Conservation (phyloP, 345 rosid species). For the Moricandia arvensis region DNA sequence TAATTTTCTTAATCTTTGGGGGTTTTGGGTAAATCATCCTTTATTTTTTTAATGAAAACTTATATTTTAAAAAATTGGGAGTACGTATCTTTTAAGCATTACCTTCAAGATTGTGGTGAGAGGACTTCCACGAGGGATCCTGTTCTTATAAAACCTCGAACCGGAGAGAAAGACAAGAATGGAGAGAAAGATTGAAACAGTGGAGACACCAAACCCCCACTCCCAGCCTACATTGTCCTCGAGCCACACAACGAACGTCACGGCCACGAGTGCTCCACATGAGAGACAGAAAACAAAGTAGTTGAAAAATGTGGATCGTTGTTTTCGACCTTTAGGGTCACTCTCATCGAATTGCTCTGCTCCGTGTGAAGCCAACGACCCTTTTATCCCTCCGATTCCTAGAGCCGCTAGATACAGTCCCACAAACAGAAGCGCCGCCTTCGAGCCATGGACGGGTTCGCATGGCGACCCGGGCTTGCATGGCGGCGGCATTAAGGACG, state of each 20-base stretch:
- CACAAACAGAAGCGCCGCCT: slow-evolving; percentile 59
- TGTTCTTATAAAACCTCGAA: slow-evolving; percentile 57
- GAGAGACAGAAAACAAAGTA: slow-evolving; percentile 77
- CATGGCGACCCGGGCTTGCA: slow-evolving; percentile 47
- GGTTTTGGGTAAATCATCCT: too few relatives aligned
- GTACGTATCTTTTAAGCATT: not conserved
- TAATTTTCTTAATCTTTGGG: too few relatives aligned
- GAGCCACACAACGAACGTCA: slow-evolving; percentile 80
- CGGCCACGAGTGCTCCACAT: slow-evolving; percentile 79
- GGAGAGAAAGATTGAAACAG: slow-evolving; percentile 60
- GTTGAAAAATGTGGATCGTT: slow-evolving; percentile 76
- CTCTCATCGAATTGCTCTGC: slow-evolving; percentile 87
- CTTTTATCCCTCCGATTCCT: slow-evolving; percentile 89
- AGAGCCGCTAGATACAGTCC: slow-evolving; percentile 82
- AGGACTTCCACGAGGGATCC: slow-evolving; percentile 69
- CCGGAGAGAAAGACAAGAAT: slow-evolving; percentile 67
- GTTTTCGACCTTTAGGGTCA: slow-evolving; percentile 58
- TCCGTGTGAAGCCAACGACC: slow-evolving; percentile 79
- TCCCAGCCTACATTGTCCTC: slow-evolving; percentile 90
- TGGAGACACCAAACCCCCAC: slow-evolving; percentile 78
- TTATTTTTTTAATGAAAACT: too few relatives aligned
- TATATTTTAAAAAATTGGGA: too few relatives aligned
- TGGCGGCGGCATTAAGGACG: slow-evolving; percentile 58
- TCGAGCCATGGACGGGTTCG: slow-evolving; percentile 50
- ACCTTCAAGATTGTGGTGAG: slow-evolving; percentile 74